phyloP scores from a whole-genome alignment of 306 rosid genomes.

The Acmispon strigosus region DNA sequence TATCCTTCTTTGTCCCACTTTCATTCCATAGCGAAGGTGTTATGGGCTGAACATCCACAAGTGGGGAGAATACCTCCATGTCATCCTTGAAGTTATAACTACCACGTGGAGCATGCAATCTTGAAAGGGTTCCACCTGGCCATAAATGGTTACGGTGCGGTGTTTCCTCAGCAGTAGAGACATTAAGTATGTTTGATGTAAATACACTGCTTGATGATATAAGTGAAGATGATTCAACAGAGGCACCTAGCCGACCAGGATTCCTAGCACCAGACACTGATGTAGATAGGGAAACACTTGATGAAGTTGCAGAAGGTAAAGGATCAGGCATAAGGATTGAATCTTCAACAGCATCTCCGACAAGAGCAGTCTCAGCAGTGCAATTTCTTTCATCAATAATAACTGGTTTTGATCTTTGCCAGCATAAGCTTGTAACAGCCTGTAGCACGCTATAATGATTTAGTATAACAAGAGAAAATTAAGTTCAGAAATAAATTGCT shows the following conservation, averaged over 20 bases:
- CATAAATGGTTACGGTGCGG: slow-evolving; percentile 70
- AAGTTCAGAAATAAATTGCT: slow-evolving; percentile 1
- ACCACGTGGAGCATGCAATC: slow-evolving; percentile 75
- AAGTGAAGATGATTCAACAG: slow-evolving; percentile 48
- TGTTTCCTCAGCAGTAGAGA: slow-evolving; percentile 62
- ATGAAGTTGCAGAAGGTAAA: slow-evolving; percentile 76
- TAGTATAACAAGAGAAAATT: slow-evolving; percentile 12
- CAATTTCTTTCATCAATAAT: slow-evolving; percentile 72
- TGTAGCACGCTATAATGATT: slow-evolving; percentile 39
- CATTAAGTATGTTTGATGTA: slow-evolving; percentile 42
- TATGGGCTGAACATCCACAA: slow-evolving; percentile 95
- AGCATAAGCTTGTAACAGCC: slow-evolving; percentile 96
- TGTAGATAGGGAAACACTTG: slow-evolving; percentile 51
- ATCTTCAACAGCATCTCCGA: slow-evolving; percentile 88
- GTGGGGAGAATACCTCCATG: slow-evolving; percentile 97
- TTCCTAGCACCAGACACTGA: slow-evolving; percentile 53
- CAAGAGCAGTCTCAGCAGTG: slow-evolving; percentile 70
- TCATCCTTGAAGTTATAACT: slow-evolving; percentile 91
- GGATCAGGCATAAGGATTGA: slow-evolving; percentile 99
- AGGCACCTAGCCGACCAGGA: slow-evolving; percentile 55
- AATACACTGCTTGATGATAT: slow-evolving; percentile 43
- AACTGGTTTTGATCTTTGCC: slow-evolving; percentile 98
- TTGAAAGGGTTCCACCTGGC: slow-evolving; percentile 70
- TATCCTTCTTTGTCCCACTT: slow-evolving; percentile 65
- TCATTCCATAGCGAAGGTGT: slow-evolving; percentile 91